Evolutionary conservation across 169 alveolate genomes (phyloP), one percentile per base, ranked within the genome.

Genomic region (Eimeria praecox): DNA sequence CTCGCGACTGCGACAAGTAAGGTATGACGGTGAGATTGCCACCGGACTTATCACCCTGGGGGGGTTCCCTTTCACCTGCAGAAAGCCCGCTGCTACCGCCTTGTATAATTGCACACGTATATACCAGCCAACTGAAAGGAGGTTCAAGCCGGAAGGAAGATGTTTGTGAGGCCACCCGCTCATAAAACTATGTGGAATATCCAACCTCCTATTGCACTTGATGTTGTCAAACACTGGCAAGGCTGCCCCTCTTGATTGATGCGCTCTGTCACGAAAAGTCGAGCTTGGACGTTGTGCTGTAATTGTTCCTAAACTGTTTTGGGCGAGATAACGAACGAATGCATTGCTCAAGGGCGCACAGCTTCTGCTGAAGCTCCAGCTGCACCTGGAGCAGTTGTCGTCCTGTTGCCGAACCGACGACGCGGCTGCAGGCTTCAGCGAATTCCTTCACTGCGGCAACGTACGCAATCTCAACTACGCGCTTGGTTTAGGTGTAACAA

Each of bases 341-440:
- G 59, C 91, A 40, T 24, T 54, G 91, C 89, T 90, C 95, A 35
- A 90, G 78, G 12, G 42, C 75, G 46, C 85, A 69, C 78, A 90
- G 89, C 78, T 90, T 90, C 62, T 90, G 95, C 75, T 90, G 89
- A 9, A 90, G 56, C 38, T 90, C 88, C 64, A 90, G 73, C 77
- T 90, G 95, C 95, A 90, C 85, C 89, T 90, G 95, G 30, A 90
- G 95, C 40, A 90, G 89, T 78, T 90, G 95, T 40, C 95, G 95
- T 22, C 95, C 95, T 77, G 95, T 90, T 22, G 95, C 83, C 52
- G 95, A 40, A 22, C 95, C 95, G 6, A 56, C 83, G 38, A 90
- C 95, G 42, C 95, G 95, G 54, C 89, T 54, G 78, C 95, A 90
- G 1, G 95, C 83, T 71, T 90, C 90, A 38, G 95, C 95, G 52